Base-by-base conservation (phyloP, 108 stramenopile species). In the Thalassiosira profunda region DNA sequence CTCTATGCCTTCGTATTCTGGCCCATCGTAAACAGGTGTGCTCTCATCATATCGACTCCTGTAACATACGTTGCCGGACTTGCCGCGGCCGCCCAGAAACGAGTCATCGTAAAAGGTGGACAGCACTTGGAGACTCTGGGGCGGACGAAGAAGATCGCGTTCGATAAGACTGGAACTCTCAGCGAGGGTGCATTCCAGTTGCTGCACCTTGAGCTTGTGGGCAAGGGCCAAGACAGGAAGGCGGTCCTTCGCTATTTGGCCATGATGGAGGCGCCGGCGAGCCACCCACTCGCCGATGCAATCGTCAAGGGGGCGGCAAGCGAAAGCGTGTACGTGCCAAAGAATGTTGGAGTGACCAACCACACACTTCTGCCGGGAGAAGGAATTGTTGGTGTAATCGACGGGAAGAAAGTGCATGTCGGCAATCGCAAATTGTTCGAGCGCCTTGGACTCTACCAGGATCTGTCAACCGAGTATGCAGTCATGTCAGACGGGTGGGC, bases 81-180 rank as follows among this genome's bases (percentile, higher is more conserved):
- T 5, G 92, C 94, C 7, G 86, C 87, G 11, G 81, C 88, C 9
- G 93, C 96, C 11, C 88, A 93, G 65, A 68, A 61, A 28, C 94
- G 96, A 20, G 73, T 97, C n/a, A 31, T 97, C 18, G 63, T 95
- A 33, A 91, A 91, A 65, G 92, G 94, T 24, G 91, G 90, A 14
- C 70, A 83, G 14, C 57, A 84, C 53, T 57, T 97, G 1, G 96
- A 97, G 57, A 82, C 75, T 24, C 53, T 95, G 8, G 86, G 84
- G 12, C 30, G 60, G 15, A 80, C 86, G 6, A 84, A 77, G 28
- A 58, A 48, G 14, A 82, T 94, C 21, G 75, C 75, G 12, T 87
- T 89, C 37, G 93, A 94, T 68, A 94, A 94, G 70, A 94, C 93
- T 11, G 93, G 87, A 5, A 94, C 93, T n/a, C 66, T 94, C 8